phyloP scores from a whole-genome alignment of 805 yeast genomes.

The Pichia exigua region DNA sequence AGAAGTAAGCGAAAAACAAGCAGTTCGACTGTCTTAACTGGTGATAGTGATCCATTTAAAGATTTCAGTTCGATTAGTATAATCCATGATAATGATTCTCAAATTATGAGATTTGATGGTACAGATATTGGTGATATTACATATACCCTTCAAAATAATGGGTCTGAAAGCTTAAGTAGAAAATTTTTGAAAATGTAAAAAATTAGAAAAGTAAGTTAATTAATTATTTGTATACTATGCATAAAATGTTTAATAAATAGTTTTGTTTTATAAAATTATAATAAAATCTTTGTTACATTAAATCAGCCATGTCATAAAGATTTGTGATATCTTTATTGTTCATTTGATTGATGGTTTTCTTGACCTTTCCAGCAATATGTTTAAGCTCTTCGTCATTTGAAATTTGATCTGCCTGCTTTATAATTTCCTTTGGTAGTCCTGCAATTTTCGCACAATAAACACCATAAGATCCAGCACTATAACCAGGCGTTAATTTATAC shows the following conservation, averaged over 20 bases:
- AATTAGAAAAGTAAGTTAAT: background rate
- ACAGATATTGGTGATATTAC: slow-evolving; percentile 46
- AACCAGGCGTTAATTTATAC: slow-evolving; percentile 43
- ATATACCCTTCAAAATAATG: slow-evolving; percentile 40
- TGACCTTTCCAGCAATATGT: background rate
- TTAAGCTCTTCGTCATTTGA: slow-evolving; percentile 23
- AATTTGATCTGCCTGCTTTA: slow-evolving; percentile 35
- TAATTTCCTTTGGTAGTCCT: slow-evolving; percentile 41
- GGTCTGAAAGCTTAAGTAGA: slow-evolving; percentile 7
- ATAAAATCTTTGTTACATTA: slow-evolving; percentile 4
- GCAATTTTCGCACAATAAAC: slow-evolving; percentile 80
- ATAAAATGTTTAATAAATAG: too few species aligned
- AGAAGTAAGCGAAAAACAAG: slow-evolving; percentile 29
- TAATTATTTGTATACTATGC: background rate
- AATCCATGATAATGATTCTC: slow-evolving; percentile 54
- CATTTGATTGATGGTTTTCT: background rate
- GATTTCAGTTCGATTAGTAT: slow-evolving; percentile 81
- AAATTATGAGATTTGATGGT: slow-evolving; percentile 41
- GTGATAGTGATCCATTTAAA: slow-evolving; percentile 63
- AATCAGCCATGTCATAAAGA: slow-evolving; percentile 18
- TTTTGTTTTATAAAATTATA: background rate
- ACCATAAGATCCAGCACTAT: slow-evolving; percentile 65
- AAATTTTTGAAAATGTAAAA: slow-evolving; percentile 25
- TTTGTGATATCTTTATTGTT: slow-evolving; percentile 4
- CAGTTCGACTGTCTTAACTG: slow-evolving; percentile 16